phyloP scores from a whole-genome alignment of 371 early-diverging fungal genomes.

The Dichotomocladium elegans region DNA sequence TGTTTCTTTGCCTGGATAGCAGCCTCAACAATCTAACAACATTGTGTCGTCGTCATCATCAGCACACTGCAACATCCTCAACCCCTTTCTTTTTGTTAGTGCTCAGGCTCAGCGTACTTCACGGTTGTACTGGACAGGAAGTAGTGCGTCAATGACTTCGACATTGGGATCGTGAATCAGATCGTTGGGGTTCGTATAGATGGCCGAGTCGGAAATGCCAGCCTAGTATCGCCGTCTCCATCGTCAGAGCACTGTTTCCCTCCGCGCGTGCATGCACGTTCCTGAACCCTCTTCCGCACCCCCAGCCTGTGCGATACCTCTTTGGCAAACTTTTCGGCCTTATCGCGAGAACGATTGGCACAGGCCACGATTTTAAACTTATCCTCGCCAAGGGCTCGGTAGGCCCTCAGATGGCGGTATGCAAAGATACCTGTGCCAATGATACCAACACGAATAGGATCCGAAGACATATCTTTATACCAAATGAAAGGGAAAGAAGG shows the following conservation, averaged over 20 bases:
- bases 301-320: slow-evolving; percentile 18
- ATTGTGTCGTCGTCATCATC: background rate
- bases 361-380: slow-evolving; percentile 48
- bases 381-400: slow-evolving; percentile 27
- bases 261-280: no score
- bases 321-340: slow-evolving; percentile 43
- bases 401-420: slow-evolving; percentile 44
- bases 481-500: no score
- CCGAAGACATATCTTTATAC: no score
- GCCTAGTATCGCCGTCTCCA: no score
- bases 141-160: slow-evolving; percentile 32
- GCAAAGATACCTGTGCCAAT: slow-evolving; percentile 54
- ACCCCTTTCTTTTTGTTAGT: no score
- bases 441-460: slow-evolving; percentile 43
- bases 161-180: slow-evolving; percentile 41
- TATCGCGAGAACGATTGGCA: slow-evolving; percentile 44
- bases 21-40: slow-evolving; percentile 31
- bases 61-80: no score
- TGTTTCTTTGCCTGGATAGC: slow-evolving; percentile 43
- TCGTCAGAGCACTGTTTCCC: no score
- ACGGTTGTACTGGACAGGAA: slow-evolving; percentile 41
- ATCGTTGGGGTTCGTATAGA: slow-evolving; percentile 34
- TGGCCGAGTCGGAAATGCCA: slow-evolving; percentile 36
- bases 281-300: background rate
- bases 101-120: slow-evolving; percentile 21